Conservation (phyloP, 176 grass and related monocot species). For the Lolium perenne region DNA sequence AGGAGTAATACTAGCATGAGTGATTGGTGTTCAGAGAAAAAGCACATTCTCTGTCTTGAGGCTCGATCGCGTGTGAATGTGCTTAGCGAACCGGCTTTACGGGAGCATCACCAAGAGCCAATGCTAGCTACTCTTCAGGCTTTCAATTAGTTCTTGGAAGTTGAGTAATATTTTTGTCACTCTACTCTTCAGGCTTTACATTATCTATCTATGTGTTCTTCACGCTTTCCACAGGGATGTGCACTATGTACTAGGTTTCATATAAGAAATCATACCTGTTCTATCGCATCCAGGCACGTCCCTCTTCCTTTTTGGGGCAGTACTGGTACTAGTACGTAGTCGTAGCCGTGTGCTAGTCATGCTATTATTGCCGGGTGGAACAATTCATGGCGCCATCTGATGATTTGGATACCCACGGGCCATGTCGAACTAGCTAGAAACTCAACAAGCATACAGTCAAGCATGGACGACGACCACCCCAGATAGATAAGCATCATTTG, state of each 20-base stretch:
- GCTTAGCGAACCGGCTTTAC: slow-evolving; percentile 28
- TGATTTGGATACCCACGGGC: slow-evolving; percentile 45
- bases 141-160: not conserved
- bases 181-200: not conserved
- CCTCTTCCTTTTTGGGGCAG: not conserved
- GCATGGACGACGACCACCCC: too few species aligned
- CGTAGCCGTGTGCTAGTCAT: slow-evolving; percentile 23
- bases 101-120: slow-evolving; percentile 20
- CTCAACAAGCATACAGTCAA: too few species aligned
- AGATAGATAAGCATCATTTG: too few species aligned
- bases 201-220: not conserved
- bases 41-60: not conserved
- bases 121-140: not conserved
- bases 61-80: not conserved
- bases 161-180: not conserved
- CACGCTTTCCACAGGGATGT: not conserved
- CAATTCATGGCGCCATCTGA: slow-evolving; percentile 35
- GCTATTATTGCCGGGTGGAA: slow-evolving; percentile 37
- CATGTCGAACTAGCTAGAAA: too few species aligned
- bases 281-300: not conserved
- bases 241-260: slow-evolving; percentile 6
- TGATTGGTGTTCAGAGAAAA: not conserved
- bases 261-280: not conserved
- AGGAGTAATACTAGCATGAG: too few species aligned
- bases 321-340: too few species aligned